phyloP scores from a whole-genome alignment of 2,329 filamentous ascomycete genomes.

The Pestalotiopsis fici region DNA sequence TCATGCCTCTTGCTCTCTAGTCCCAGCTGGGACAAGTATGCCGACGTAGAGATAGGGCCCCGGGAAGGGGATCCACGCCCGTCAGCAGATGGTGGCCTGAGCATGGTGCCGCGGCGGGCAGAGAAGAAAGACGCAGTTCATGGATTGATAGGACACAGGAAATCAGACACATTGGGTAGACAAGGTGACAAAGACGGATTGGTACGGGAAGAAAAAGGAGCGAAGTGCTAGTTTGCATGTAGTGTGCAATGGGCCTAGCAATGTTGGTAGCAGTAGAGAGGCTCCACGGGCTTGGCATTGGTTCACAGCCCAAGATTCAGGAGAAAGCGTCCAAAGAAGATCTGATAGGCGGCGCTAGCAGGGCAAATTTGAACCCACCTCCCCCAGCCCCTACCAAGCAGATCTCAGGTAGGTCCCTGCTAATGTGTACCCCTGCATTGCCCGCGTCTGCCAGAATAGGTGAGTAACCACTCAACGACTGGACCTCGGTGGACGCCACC shows the following conservation, averaged over 20 bases:
- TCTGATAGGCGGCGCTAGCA: slow-evolving; percentile 6
- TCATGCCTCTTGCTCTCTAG: slow-evolving; percentile 4
- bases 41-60: background rate
- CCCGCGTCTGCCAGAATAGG: background rate
- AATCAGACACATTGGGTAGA: too few species aligned
- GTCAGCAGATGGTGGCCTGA: background rate
- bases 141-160: background rate
- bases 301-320: slow-evolving; percentile 4
- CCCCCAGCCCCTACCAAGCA: background rate
- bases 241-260: background rate
- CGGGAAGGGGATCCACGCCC: background rate
- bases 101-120: background rate
- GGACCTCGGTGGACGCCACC: background rate
- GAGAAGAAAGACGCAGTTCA: background rate
- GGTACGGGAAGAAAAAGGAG: background rate
- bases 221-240: background rate
- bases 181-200: too few species aligned
- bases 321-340: background rate
- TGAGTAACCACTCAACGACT: background rate
- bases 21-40: slow-evolving; percentile 3
- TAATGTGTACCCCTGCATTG: background rate
- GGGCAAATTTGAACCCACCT: background rate
- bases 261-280: background rate
- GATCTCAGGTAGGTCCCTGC: background rate
- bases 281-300: background rate